These are phyloP conservation scores for Rhodotorula mucilaginosa DNA, from an alignment of 1,284 basidiomycete genomes.

Conservation along the genomic window DNA sequence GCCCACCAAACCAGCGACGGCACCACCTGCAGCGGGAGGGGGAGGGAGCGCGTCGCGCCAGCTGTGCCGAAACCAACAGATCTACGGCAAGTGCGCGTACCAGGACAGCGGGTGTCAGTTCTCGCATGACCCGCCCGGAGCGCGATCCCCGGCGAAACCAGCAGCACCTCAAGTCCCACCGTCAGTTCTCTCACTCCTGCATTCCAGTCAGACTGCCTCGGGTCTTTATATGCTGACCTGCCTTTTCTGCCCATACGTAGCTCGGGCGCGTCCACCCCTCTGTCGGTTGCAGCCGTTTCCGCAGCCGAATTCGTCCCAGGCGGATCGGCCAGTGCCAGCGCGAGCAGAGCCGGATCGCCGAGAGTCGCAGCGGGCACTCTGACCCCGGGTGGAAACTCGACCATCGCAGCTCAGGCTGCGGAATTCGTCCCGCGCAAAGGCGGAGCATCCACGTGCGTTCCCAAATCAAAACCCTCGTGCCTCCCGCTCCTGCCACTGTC, in stretches of 20 bases:
- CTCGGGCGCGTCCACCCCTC: slow-evolving; percentile 13
- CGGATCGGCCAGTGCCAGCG: background rate
- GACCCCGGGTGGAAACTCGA: background rate
- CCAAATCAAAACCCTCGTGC: background rate
- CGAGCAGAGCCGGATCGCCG: background rate
- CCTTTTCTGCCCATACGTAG: background rate
- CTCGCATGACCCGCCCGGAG: slow-evolving; percentile 27
- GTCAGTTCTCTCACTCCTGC: background rate
- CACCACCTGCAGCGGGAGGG: slow-evolving; percentile 2
- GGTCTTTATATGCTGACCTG: background rate
- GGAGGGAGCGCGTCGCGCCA: background rate
- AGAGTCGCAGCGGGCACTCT: background rate
- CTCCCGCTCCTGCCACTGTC: background rate
- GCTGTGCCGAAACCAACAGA: slow-evolving; percentile 39
- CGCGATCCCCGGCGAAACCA: background rate
- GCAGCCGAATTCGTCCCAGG: slow-evolving; percentile 42
- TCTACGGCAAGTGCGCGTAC: slow-evolving; percentile 41
- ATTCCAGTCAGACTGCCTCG: background rate
- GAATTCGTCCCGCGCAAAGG: slow-evolving; percentile 33
- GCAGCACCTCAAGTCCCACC: background rate
- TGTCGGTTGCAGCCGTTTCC: slow-evolving; percentile 27
- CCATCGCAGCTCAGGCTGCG: slow-evolving; percentile 16
- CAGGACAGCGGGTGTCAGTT: slow-evolving; percentile 37
- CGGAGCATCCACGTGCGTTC: slow-evolving; percentile 24
- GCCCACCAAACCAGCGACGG: slow-evolving; percentile 1